A percentile compares a stretch with the other conserved stretches of the same genome.
These are phyloP conservation scores for Dryas drummondii DNA, from an alignment of 306 rosid genomes.

Conservation along the genomic window DNA sequence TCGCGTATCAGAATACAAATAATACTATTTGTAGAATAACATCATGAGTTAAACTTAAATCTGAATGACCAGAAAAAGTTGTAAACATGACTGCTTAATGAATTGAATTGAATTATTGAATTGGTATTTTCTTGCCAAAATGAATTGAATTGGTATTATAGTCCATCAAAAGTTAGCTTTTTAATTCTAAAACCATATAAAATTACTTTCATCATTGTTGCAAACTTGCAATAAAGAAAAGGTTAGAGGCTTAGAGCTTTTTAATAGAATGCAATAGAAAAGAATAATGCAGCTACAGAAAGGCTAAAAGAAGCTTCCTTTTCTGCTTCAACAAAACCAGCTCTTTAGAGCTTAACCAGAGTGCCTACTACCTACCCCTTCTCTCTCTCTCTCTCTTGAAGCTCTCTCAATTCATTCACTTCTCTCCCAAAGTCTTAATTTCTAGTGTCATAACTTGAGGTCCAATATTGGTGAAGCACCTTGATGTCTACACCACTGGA, in stretches of 20 bases:
- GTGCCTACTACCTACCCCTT: constrained; percentile 12
- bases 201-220: not conserved
- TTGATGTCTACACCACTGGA: constrained; percentile 67
- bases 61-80: not conserved
- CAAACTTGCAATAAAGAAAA: constrained; percentile 11
- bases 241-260: not conserved
- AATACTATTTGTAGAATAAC: not conserved
- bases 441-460: constrained; percentile 18
- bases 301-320: constrained; percentile 52
- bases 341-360: constrained; percentile 15
- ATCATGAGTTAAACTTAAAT: not conserved
- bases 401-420: constrained; percentile 1
- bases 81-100: not conserved
- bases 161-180: constrained; percentile 8
- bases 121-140: not conserved
- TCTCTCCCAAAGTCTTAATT: not conserved
- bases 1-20: not conserved
- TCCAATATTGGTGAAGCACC: constrained; percentile 9
- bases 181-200: not conserved
- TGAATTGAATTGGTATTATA: not conserved
- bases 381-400: constrained; percentile 16
- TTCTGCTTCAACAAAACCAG: constrained; percentile 50
- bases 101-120: not conserved
- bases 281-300: constrained; percentile 34
- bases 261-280: constrained; percentile 5